phyloP scores from a whole-genome alignment of 805 yeast genomes.

The Deakozyma indianensis region DNA sequence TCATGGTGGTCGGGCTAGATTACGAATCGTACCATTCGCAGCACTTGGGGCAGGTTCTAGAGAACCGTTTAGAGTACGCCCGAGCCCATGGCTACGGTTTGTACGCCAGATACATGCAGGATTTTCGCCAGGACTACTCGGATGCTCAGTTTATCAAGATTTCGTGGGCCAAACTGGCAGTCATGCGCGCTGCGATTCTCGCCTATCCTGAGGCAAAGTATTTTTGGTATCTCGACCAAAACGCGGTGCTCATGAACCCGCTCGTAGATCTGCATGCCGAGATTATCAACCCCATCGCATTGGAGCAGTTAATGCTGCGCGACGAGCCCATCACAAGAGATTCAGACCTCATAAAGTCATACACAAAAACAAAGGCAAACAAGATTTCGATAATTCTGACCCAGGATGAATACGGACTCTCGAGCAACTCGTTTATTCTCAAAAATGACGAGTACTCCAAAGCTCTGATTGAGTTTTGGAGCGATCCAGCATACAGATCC shows the following conservation, averaged over 20 bases:
- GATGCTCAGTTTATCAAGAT: slow-evolving; percentile 11
- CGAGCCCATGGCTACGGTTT: slow-evolving; percentile 68
- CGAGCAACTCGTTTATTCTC: slow-evolving; percentile 58
- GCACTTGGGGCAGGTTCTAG: slow-evolving; percentile 54
- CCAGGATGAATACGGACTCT: slow-evolving; percentile 51
- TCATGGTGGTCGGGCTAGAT: slow-evolving; percentile 74
- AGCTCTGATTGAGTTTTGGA: slow-evolving; percentile 67
- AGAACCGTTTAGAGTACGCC: slow-evolving; percentile 83
- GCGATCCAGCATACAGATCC: slow-evolving; percentile 53
- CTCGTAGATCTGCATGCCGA: slow-evolving; percentile 45
- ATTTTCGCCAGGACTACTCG: slow-evolving; percentile 31
- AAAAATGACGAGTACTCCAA: slow-evolving; percentile 50
- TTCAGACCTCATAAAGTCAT: slow-evolving; percentile 32
- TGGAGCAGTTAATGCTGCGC: slow-evolving; percentile 49
- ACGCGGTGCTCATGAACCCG: slow-evolving; percentile 61
- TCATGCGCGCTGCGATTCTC: slow-evolving; percentile 77
- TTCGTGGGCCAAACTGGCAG: slow-evolving; percentile 49
- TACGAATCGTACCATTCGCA: slow-evolving; percentile 52
- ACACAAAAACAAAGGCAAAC: slow-evolving; percentile 39
- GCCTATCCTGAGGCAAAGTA: slow-evolving; percentile 87
- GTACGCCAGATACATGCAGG: slow-evolving; percentile 75
- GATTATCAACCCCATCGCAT: slow-evolving; percentile 42
- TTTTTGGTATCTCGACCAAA: slow-evolving; percentile 71
- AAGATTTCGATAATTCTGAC: slow-evolving; percentile 50
- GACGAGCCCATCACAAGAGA: slow-evolving; percentile 54